These are phyloP conservation scores for Microdochium trichocladiopsis DNA, from an alignment of 2,329 filamentous ascomycete species.

Conservation along the genomic window DNA sequence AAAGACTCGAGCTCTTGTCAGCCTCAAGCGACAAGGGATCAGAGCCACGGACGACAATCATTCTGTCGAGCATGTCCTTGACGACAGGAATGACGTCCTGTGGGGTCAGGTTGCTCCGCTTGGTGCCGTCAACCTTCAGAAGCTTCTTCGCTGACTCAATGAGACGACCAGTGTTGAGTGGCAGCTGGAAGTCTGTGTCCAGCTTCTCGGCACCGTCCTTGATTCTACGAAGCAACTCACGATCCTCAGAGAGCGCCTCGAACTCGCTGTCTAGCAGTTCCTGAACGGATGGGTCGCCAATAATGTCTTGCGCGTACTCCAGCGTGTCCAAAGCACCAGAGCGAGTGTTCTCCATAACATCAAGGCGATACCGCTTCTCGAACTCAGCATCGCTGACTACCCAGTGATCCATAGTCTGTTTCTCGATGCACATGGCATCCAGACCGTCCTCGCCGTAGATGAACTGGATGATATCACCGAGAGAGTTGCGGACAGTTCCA, in stretches of 20 bases:
- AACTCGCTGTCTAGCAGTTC: constrained; percentile 82
- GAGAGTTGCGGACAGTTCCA: constrained; percentile 91
- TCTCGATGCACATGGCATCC: constrained; percentile 89
- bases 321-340: constrained; percentile 63
- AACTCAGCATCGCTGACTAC: constrained; percentile 73
- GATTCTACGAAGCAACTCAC: constrained; percentile 65
- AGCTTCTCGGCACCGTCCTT: constrained; percentile 59
- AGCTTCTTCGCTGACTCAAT: constrained; percentile 85
- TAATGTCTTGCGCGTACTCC: constrained; percentile 80
- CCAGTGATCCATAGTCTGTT: constrained; percentile 83
- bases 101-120: constrained; percentile 84
- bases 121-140: constrained; percentile 81
- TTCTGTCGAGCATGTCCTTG: constrained; percentile 63
- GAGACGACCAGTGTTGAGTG: constrained; percentile 85
- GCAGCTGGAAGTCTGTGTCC: constrained; percentile 82
- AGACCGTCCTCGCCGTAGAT: constrained; percentile 96
- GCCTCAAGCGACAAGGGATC: constrained; percentile 81
- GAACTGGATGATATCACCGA: constrained; percentile 95
- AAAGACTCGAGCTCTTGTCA: constrained; percentile 77
- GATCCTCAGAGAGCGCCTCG: constrained; percentile 69
- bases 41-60: constrained; percentile 79
- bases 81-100: constrained; percentile 80
- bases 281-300: constrained; percentile 83
- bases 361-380: constrained; percentile 73
- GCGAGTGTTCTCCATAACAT: constrained; percentile 65